These are phyloP conservation scores for Fonsecaea monophora DNA, from an alignment of 2,329 filamentous ascomycete species.

Conservation along the genomic window DNA sequence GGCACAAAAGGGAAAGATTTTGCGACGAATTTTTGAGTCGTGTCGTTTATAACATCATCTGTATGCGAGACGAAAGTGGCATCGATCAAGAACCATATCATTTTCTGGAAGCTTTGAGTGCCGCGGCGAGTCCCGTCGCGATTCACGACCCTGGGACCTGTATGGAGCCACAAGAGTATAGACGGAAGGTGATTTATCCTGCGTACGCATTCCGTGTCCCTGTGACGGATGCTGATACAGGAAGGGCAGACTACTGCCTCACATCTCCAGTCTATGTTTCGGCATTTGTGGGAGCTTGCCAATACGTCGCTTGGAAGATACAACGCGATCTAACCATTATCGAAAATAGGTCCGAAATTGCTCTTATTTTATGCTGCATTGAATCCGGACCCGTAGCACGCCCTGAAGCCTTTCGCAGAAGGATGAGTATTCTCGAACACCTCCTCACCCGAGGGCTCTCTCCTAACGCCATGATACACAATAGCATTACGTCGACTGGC, in stretches of 20 bases:
- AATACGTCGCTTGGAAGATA: not conserved
- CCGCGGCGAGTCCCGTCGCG: not conserved
- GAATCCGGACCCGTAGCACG: rapidly evolving
- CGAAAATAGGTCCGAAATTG: not conserved
- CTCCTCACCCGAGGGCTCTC: not conserved
- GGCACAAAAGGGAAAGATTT: not conserved
- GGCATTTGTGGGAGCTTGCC: not conserved
- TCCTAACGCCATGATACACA: not conserved
- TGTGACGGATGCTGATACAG: too few relatives aligned
- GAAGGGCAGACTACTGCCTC: too few relatives aligned
- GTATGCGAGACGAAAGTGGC: not conserved
- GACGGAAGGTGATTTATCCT: too few relatives aligned
- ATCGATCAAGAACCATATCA: not conserved
- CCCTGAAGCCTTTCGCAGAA: not conserved
- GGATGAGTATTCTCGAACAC: not conserved
- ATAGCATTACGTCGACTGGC: not conserved
- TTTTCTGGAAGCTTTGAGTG: not conserved
- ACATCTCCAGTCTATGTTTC: not conserved
- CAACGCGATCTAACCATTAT: constrained; percentile 1
- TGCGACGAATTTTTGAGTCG: not conserved
- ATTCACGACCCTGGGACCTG: not conserved
- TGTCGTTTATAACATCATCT: not conserved
- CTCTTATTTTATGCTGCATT: not conserved
- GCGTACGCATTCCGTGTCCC: too few relatives aligned
- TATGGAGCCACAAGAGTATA: not conserved